phyloP scores from a whole-genome alignment of 176 grass and related monocot genomes.

The Phragmites australis region DNA sequence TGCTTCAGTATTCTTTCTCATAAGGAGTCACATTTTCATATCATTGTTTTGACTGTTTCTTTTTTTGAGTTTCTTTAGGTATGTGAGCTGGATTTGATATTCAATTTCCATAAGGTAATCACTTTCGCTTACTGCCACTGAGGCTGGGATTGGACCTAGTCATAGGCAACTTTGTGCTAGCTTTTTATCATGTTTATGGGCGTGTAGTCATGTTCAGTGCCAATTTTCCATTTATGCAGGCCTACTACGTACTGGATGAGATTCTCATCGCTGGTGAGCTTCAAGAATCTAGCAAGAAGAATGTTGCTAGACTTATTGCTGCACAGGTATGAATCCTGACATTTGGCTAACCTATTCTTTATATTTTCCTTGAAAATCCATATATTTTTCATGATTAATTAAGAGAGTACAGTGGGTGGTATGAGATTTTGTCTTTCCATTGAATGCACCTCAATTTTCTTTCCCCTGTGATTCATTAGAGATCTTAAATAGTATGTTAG shows the following conservation, averaged over 20 bases:
- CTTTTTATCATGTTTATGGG: conserved; percentile 1
- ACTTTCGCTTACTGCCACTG: neutral
- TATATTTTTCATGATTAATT: neutral
- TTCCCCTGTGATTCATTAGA: neutral
- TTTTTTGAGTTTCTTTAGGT: conserved; percentile 56
- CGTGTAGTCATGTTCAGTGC: conserved; percentile 13
- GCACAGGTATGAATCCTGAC: conserved; percentile 61
- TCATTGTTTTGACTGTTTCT: conserved; percentile 21
- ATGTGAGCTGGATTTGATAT: conserved; percentile 98
- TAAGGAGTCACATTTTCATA: neutral
- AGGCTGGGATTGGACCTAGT: neutral
- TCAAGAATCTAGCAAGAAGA: conserved; percentile 98
- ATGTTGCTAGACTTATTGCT: conserved; percentile 85
- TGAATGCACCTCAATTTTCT: neutral
- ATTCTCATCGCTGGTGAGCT: conserved; percentile 93
- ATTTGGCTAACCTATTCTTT: conserved; percentile 6
- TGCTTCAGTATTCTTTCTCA: neutral
- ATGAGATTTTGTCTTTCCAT: neutral
- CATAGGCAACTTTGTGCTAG: neutral
- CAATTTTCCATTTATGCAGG: conserved; percentile 50
- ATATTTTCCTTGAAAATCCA: neutral
- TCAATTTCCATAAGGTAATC: conserved; percentile 98
- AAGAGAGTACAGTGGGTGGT: neutral
- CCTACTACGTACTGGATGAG: conserved; percentile 98
- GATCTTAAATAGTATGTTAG: neutral